Evolutionary conservation across 768 basidiomycete genomes (phyloP).

Genomic region (Neoboletus magnificus): DNA sequence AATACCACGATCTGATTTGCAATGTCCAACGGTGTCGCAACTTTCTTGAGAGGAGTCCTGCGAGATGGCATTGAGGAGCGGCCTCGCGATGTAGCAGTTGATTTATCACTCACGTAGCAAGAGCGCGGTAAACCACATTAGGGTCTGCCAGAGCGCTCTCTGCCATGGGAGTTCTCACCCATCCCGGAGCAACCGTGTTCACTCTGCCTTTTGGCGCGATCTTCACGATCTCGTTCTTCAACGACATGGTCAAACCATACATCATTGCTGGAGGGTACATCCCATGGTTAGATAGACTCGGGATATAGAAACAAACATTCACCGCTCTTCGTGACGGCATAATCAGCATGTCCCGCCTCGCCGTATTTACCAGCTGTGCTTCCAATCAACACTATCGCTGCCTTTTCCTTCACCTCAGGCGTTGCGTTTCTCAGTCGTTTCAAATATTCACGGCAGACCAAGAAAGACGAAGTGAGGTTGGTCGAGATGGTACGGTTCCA

Average conservation of each 20-base stretch:
- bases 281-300: not conserved
- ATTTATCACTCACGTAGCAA: constrained; percentile 57
- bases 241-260: constrained; percentile 63
- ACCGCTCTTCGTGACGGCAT: constrained; percentile 69
- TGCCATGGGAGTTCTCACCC: constrained; percentile 64
- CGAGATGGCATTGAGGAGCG: not conserved
- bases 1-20: constrained; percentile 62
- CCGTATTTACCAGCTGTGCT: constrained; percentile 73
- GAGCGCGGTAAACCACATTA: constrained; percentile 48
- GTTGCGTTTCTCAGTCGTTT: constrained; percentile 38
- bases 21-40: constrained; percentile 59
- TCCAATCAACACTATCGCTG: constrained; percentile 63
- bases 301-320: not conserved
- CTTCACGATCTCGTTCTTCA: constrained; percentile 81
- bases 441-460: constrained; percentile 63
- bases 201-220: constrained; percentile 70
- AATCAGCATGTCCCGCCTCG: constrained; percentile 65
- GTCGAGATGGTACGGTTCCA: constrained; percentile 61
- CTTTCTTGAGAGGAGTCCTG: constrained; percentile 69
- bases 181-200: constrained; percentile 67
- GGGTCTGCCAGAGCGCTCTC: constrained; percentile 56
- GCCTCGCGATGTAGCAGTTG: not conserved
- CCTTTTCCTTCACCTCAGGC: constrained; percentile 48
- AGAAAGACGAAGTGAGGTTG: constrained; percentile 66
- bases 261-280: constrained; percentile 52